phyloP scores from a whole-genome alignment of 768 basidiomycete genomes.

The Kwoniella mangroviensis region DNA sequence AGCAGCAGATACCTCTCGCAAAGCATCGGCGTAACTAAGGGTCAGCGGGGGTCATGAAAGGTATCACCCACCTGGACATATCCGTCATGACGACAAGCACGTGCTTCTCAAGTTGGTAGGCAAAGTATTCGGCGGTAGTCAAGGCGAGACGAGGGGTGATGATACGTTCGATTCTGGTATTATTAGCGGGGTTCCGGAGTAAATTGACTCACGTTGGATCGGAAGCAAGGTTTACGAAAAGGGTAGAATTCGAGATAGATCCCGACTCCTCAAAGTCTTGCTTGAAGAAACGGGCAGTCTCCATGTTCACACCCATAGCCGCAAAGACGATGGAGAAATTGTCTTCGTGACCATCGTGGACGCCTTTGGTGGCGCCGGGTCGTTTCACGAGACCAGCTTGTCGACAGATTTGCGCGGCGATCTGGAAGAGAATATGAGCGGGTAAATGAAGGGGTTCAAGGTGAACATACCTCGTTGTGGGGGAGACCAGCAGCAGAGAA shows the following conservation, averaged over 20 bases:
- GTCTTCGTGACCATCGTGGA: constrained; percentile 98
- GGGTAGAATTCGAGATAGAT: constrained; percentile 91
- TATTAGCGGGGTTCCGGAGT: not conserved
- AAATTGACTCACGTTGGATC: constrained; percentile 73
- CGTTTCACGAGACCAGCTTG: constrained; percentile 97
- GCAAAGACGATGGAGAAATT: constrained; percentile 99
- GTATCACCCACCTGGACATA: constrained; percentile 64
- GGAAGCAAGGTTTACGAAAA: constrained; percentile 98
- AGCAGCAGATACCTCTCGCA: constrained; percentile 85
- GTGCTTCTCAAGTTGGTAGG: constrained; percentile 99
- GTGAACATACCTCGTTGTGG: constrained; percentile 82
- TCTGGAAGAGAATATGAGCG: constrained; percentile 62
- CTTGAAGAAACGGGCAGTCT: constrained; percentile 99
- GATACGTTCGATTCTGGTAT: constrained; percentile 83
- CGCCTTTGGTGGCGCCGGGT: constrained; percentile 81
- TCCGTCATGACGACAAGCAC: constrained; percentile 98
- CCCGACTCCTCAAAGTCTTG: constrained; percentile 99
- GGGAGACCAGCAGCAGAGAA: constrained; percentile 97
- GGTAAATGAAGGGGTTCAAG: not conserved
- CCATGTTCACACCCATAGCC: constrained; percentile 99
- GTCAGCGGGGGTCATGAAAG: constrained; percentile 57
- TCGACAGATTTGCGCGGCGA: constrained; percentile 99
- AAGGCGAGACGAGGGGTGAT: constrained; percentile 97
- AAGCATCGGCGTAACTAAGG: constrained; percentile 59
- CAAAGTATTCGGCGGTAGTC: constrained; percentile 98